Base-by-base conservation (phyloP, 2,329 filamentous ascomycete species). In the Paraconiothyrium brasiliense region DNA sequence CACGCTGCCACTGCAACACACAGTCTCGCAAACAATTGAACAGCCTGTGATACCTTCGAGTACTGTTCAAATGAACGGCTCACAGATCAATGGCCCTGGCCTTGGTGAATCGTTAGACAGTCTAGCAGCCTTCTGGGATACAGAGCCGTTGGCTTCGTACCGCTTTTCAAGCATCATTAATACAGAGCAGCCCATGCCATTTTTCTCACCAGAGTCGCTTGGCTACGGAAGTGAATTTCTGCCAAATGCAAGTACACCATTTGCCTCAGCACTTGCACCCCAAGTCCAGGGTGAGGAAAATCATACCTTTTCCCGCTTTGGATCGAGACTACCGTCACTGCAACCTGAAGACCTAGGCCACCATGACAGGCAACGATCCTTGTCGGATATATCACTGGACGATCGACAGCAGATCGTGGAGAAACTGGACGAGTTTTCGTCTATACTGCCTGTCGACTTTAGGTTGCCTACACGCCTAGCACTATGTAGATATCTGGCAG, bases 381-480 rank as follows among this genome's bases (percentile, higher is more conserved):
- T 79, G n/a, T 67, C 76, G 27, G 75, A 79, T 35, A 67, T 79
- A 16, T 78, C 76, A 5, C 64, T 72, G 9, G 70, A 73, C 11
- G 76, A 78, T 58, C 67, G 77, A 16, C 72, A 78, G 43, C 69
- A 63, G 11, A 87, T 89, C 58, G 85, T 86, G 69, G 85, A 82
- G 58, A 83, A 86, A n/a, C 76, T 90, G 0, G 83, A 87, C 22
- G 86, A 89, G 62, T 90, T 90, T 64, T 86, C 86, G 0, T 81
- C 84, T 0, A 84, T 89, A 4, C 75, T 90, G 24, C 86, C 88
- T 0, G 81, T 78, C 56, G 87, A 88, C 67, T 92, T 92, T 66
- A 84, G 87, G 3, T 86, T 92, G 54, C 90, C 90, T 1, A 91
- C 89, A 4, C 85, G 90, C 3, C 85, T 91, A 66, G 90, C 90